Base-by-base conservation (phyloP, 345 rosid genomes). In the Lagerstroemia speciosa region DNA sequence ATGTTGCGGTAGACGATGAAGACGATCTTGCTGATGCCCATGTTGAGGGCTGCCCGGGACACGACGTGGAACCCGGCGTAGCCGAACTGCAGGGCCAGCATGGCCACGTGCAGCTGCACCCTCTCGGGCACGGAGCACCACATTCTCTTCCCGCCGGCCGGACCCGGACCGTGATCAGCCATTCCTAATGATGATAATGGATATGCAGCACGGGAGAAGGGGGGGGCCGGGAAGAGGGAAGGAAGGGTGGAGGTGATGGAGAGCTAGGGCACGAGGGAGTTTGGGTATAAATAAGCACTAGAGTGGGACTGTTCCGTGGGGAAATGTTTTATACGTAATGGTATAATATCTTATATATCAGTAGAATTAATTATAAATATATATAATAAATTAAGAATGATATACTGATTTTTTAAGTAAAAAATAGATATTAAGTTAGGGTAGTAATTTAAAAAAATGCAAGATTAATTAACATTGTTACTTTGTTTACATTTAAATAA, bases 21-120 rank as follows among this genome's bases (percentile, higher is more conserved):
- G 58, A 93, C 98, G 52, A 93, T 88, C 76, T 87, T 93, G 82
- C 97, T 91, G 43, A 93, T 80, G 69, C 98, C 98, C 97, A 93
- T 93, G 72, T 93, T 93, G 41, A 93, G 95, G 80, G 98, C 98
- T 73, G 96, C 98, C 72, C 98, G 80, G 2, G 98, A 93, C 29
- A 93, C 96, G 9, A 93, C 97, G 65, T 93, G 98, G 84, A 93
- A 93, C 0, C 98, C 98, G 3, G 98, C 97, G 30, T 91, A 93
- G 8, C 97, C 97, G 71, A 93, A 89, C 84, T 93, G 98, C 78
- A 93, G 79, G 85, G 94, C 85, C 81, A 91, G 77, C 98, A 93
- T 93, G 79, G 97, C 97, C 86, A 79, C 14, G 84, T 93, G 98
- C 78, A 93, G 96, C 79, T 91, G 96, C 50, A 84, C 69, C 71